Conservation (phyloP, 805 yeast species). For the Metschnikowia henanensis region DNA sequence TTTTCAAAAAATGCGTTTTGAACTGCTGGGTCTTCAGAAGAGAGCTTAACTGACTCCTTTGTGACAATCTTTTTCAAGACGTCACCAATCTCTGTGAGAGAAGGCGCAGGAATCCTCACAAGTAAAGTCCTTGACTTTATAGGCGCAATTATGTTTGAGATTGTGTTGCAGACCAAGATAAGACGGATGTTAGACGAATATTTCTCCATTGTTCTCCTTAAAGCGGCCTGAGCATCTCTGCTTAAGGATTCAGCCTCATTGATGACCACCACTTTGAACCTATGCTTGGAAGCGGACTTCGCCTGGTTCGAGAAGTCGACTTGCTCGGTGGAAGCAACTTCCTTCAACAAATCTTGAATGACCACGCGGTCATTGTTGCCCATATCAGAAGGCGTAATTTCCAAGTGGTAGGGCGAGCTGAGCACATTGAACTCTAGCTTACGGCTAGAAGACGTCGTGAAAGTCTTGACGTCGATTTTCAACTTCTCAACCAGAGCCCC, state of each 20-base stretch:
- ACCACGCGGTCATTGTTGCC: slow-evolving; percentile 95
- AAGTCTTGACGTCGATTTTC: slow-evolving; percentile 87
- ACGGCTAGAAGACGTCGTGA: slow-evolving; percentile 69
- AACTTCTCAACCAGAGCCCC: slow-evolving; percentile 77
- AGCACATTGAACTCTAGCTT: slow-evolving; percentile 91
- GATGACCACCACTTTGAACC: slow-evolving; percentile 79
- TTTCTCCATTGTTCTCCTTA: slow-evolving; percentile 95
- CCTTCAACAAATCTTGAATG: slow-evolving; percentile 90
- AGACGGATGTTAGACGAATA: slow-evolving; percentile 85
- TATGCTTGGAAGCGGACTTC: slow-evolving; percentile 40
- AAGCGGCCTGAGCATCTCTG: slow-evolving; percentile 94
- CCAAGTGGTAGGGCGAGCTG: slow-evolving; percentile 88
- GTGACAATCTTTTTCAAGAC: slow-evolving; percentile 57
- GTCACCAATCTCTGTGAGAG: slow-evolving; percentile 50
- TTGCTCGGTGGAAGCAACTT: slow-evolving; percentile 93
- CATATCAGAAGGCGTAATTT: slow-evolving; percentile 95
- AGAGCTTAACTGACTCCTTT: slow-evolving; percentile 52
- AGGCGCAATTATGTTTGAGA: slow-evolving; percentile 91
- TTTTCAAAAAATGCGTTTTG: slow-evolving; percentile 39
- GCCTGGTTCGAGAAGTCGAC: slow-evolving; percentile 68
- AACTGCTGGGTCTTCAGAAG: slow-evolving; percentile 38
- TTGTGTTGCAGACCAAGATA: slow-evolving; percentile 82
- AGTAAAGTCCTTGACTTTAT: slow-evolving; percentile 90
- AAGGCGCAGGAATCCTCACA: slow-evolving; percentile 86
- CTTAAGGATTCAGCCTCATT: slow-evolving; percentile 90